Percentiles rank a stretch among this genome's conserved stretches.
These are phyloP conservation scores for Mortierella hygrophila DNA, from an alignment of 192 early-diverging fungal genomes.

Conservation along the genomic window DNA sequence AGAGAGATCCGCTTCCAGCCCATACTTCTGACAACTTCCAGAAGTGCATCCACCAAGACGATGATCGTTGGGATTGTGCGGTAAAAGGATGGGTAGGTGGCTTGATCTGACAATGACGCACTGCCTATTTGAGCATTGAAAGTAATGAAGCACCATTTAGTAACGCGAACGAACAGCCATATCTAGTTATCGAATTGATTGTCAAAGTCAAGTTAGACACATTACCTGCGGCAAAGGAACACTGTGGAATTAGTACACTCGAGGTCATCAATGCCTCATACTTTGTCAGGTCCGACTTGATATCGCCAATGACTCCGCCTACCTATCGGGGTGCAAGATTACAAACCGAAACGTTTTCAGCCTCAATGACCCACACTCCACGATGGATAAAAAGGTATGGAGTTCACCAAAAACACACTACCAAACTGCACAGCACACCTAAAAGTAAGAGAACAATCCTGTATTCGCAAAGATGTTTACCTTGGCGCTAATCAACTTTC, in stretches of 20 bases:
- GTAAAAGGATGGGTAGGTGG: constrained; percentile 58
- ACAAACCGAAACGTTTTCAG: neutral
- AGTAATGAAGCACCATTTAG: neutral
- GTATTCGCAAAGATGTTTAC: neutral
- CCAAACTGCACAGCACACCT: neutral
- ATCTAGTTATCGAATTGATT: neutral
- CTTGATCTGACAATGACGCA: constrained; percentile 53
- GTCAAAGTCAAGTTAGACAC: neutral
- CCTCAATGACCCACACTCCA: neutral
- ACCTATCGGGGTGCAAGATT: constrained; percentile 28
- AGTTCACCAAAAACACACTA: neutral
- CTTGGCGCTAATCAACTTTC: constrained; percentile 13
- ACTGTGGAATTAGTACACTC: constrained; percentile 58
- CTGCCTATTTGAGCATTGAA: constrained; percentile 4
- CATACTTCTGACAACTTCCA: constrained; percentile 36
- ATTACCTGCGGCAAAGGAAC: constrained; percentile 59
- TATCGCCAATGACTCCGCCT: constrained; percentile 62
- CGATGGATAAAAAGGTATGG: neutral
- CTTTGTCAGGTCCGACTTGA: constrained; percentile 57
- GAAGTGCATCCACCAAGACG: constrained; percentile 54
- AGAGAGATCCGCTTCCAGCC: constrained; percentile 59
- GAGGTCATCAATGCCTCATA: constrained; percentile 63
- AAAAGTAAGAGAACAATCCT: neutral
- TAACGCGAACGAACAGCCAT: too few species aligned
- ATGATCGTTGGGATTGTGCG: constrained; percentile 62